Evolutionary conservation across 1,284 basidiomycete genomes (phyloP), one percentile per base, ranked within the genome.

Genomic region (Tylopilus orsonianus): DNA sequence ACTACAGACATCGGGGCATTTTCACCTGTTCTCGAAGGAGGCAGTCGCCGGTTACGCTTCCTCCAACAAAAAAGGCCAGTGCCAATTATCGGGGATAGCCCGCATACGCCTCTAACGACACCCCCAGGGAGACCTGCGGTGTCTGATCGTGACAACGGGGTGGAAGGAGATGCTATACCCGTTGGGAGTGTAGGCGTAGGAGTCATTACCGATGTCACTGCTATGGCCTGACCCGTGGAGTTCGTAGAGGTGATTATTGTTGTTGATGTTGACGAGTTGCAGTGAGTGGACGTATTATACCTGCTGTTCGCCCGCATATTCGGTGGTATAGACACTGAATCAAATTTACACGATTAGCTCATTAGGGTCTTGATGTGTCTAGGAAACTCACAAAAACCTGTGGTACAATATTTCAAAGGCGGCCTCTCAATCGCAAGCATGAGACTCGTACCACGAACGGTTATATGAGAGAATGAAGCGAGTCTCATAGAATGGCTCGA

Each of bases 211-310:
- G 44, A 20, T 14, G 36, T 16, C n/a, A n/a, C n/a, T n/a, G n/a
- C n/a, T n/a, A n/a, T n/a, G 1, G 16, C n/a, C 5, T 33, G 32
- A 10, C 32, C n/a, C 32, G n/a, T n/a, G 10, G 32, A 33, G 16
- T 16, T 33, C n/a, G 32, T 33, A 3, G 32, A 16, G n/a, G 29
- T 30, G 8, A 13, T 14, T 13, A 14, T 3, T 8, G 30, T 45
- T 4, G 35, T 45, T 14, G 27, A 48, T 5, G 38, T 47, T 16
- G 44, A 57, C 3, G 52, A 46, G 12, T 57, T 56, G 39, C 61
- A 64, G 42, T 61, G 54, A 35, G 60, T 65, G 49, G 61, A 65
- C 2, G 59, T 57, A 32, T 64, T 62, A 43, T 14, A 48, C 53
- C 38, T 61, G 54, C 38, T 60, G 53, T 44, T 53, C 53, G 9